These are phyloP conservation scores for Tolypocladium paradoxum DNA, from an alignment of 2,329 filamentous ascomycete species.

Conservation along the genomic window DNA sequence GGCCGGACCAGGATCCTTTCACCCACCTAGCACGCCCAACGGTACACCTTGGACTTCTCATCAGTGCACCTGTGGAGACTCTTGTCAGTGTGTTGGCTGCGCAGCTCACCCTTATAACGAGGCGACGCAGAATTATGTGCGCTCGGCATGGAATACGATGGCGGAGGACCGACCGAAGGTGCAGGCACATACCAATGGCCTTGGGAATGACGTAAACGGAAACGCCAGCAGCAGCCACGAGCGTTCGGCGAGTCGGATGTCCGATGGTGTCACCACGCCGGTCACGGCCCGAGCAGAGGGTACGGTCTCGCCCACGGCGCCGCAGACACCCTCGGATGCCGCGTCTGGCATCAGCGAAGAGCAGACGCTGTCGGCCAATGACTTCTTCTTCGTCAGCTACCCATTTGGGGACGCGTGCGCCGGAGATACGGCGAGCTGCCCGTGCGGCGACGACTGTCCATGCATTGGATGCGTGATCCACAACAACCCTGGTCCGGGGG, in stretches of 20 bases:
- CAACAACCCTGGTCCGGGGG: slow-evolving; percentile 15
- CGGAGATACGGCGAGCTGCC: slow-evolving; percentile 39
- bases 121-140: slow-evolving; percentile 44
- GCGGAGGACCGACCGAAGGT: slow-evolving; percentile 19
- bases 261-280: slow-evolving; percentile 9
- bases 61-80: slow-evolving; percentile 52
- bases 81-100: slow-evolving; percentile 58
- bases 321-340: slow-evolving; percentile 36
- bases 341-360: slow-evolving; percentile 36
- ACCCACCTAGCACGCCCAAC: slow-evolving; percentile 8
- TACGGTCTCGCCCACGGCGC: slow-evolving; percentile 25
- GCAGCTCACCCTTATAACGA: slow-evolving; percentile 57
- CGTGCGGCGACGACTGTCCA: slow-evolving; percentile 48
- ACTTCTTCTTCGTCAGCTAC: slow-evolving; percentile 51
- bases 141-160: slow-evolving; percentile 35
- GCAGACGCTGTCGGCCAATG: slow-evolving; percentile 36
- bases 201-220: slow-evolving; percentile 13
- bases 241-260: slow-evolving; percentile 7
- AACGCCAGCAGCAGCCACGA: slow-evolving; percentile 11
- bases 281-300: slow-evolving; percentile 12
- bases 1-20: slow-evolving; percentile 10
- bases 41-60: slow-evolving; percentile 22
- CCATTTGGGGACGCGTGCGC: slow-evolving; percentile 36
- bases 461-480: slow-evolving; percentile 49
- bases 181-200: slow-evolving; percentile 10